Percentiles rank a stretch among this genome's conserved stretches.
phyloP scores from a whole-genome alignment of 495 filamentous ascomycete species.

The Neurospora sublineolata region DNA sequence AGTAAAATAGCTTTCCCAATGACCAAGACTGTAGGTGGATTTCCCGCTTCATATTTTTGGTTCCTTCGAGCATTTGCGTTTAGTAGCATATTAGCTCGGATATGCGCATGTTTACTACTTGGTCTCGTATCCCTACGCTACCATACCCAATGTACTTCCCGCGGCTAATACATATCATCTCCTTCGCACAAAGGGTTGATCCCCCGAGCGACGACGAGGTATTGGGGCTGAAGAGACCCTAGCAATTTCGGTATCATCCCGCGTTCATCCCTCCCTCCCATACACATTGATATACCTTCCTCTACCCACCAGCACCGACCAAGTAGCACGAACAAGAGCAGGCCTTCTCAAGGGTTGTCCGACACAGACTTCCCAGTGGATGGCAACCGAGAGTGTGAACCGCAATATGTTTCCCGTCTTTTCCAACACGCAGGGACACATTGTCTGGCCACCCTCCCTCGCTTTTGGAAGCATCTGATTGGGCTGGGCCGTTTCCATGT shows the following conservation, averaged over 20 bases:
- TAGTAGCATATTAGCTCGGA: neutral
- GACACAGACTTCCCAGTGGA: neutral
- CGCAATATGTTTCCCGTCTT: neutral
- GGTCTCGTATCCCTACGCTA: neutral
- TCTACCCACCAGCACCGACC: neutral
- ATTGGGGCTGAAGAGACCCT: neutral
- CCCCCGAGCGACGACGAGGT: neutral
- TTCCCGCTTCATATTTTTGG: neutral
- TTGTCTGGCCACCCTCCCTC: neutral
- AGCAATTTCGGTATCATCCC: neutral
- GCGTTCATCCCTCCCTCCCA: neutral
- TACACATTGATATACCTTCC: neutral
- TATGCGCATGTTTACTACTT: neutral
- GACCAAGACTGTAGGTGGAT: neutral
- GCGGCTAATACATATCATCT: neutral
- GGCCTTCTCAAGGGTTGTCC: neutral
- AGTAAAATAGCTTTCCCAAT: neutral
- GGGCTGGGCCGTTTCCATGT: neutral
- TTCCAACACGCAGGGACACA: neutral
- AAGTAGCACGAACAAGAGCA: neutral
- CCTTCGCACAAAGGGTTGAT: neutral
- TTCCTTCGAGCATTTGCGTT: neutral
- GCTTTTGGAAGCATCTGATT: neutral
- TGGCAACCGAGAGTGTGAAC: neutral
- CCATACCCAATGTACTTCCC: neutral